Evolutionary conservation across 495 filamentous ascomycete species (phyloP), one percentile per base, ranked within the genome.

Genomic region (Peziza echinospora): DNA sequence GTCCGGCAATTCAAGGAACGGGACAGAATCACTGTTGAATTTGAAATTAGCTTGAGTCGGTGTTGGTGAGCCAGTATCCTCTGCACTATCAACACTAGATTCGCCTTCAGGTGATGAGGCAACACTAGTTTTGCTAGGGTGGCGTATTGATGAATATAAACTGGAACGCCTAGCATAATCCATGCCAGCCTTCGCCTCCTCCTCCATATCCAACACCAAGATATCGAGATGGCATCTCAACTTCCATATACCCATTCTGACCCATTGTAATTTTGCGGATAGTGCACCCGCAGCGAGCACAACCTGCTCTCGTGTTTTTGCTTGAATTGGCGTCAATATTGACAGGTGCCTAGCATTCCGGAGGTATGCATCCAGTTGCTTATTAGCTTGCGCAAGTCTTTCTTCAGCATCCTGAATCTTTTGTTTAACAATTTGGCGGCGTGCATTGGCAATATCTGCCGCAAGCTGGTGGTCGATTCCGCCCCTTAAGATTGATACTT

Each of bases 331-430:
- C 2, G 86, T 84, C 8, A 93, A 63, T 34, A 99, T 74, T 44
- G 85, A 75, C 21, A 99, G 66, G 62, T 99, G 89, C 24, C 86
- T 76, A n/a, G 86, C 84, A 63, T 94, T 93, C 49, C 87, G 70
- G 26, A 96, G 63, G 40, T 89, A 76, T 19, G 70, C 71, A 43
- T 94, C 87, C 3, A 96, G 70, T 43, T 81, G 75, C 50, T 75
- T 80, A 51, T 83, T 77, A 9, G 71, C 69, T n/a, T 67, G 64
- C 21, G 70, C 69, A 11, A 99, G 62, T 51, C 80, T 84, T 53
- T 87, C 82, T 52, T 93, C 77, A 3, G 80, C 73, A 58, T 96
- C 84, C 0, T 67, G 67, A 41, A 96, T 84, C 61, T 80, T 89
- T 49, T 82, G 70, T 39, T 68, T 60, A 71, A 99, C 87, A 49